Evolutionary conservation across 768 basidiomycete species (phyloP), one percentile per base, ranked within the genome.

Genomic region (Grammothele lineata): DNA sequence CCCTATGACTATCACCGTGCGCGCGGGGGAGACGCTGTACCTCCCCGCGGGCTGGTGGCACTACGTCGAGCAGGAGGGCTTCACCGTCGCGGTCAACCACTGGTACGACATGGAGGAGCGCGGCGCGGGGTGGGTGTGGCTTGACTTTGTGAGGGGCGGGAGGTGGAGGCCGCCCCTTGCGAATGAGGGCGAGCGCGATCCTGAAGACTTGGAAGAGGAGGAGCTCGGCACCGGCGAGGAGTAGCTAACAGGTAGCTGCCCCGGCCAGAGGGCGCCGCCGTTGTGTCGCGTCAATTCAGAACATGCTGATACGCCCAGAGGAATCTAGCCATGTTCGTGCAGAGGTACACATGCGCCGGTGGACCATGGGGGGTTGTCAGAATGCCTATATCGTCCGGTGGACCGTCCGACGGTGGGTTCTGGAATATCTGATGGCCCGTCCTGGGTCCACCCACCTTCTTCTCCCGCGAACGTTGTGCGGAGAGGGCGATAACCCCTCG

Each of bases 21-120:
- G 67, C 4, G 76, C 79, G 5, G 92, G 93, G 3, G 86, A 94
- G 54, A 82, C 85, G 1, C 66, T 96, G 17, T 95, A 92, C 65
- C 78, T 96, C 17, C 94, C 94, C n/a, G 78, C 85, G 4, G 85
- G 90, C 0, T 96, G 94, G 94, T 95, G 87, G 85, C 93, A 95
- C 62, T 78, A 89, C 58, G 91, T 95, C 27, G 74, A 80, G 33
- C 93, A 96, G 61, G 69, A 76, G 3, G 76, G 73, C 3, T 69
- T 73, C 49, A 69, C 72, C 19, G 78, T 92, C 48, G 87, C 88
- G 1, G 57, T 89, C 18, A 93, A 93, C 58, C 92, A 87, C 83
- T 93, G 90, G 90, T 91, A 89, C 61, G 90, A 93, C 57, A 74
- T 85, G 54, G 85, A 90, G 61, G 75, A 83, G 62, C 67, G 74